Evolutionary conservation across 805 yeast genomes (phyloP), one percentile per base, ranked within the genome.

Genomic region (Metschnikowia similis): DNA sequence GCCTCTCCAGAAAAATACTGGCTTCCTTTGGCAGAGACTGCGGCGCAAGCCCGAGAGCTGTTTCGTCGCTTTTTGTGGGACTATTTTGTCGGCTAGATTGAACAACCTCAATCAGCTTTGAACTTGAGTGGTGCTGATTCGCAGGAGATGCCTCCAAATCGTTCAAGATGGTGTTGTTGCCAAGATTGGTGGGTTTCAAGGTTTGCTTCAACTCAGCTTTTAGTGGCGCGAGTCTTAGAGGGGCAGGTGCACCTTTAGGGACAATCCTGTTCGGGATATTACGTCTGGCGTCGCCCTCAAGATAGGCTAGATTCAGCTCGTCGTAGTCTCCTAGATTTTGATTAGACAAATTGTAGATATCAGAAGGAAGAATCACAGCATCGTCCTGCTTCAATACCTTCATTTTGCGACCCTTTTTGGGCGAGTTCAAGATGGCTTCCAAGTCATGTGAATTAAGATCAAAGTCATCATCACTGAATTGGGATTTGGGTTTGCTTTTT

Each of bases 321-420:
- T 63, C 69, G 45, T 70, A 70, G 36, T 69, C 74, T 16, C 73
- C 74, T 4, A 67, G 46, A 34, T 68, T 64, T 16, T 63, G 71
- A 42, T 62, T 57, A 2, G 71, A 67, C 9, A 59, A 28, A 41
- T 67, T 69, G 48, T 56, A 59, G 6, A 63, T 36, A 1, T 59
- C 47, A 2, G 56, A 54, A 0, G 67, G 55, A 8, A 51, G 50
- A 4, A 62, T 41, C 4, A 34, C 3, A 1, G 46, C 49, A 35
- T 39, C 41, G 7, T 31, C 37, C 29, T 45, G 48, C 35, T 47
- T 48, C 7, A 50, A 45, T 2, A 55, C 41, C 38, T 56, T 60
- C 44, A 64, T 52, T 43, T 60, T 65, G 16, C 62, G 58, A n/a
- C 49, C 50, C 41, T 61, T 66, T 27, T 48, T 56, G 6, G 67